Evolutionary conservation across 345 rosid genomes (phyloP), one percentile per base, ranked within the genome.

Genomic region (Eutrema yunnanense): DNA sequence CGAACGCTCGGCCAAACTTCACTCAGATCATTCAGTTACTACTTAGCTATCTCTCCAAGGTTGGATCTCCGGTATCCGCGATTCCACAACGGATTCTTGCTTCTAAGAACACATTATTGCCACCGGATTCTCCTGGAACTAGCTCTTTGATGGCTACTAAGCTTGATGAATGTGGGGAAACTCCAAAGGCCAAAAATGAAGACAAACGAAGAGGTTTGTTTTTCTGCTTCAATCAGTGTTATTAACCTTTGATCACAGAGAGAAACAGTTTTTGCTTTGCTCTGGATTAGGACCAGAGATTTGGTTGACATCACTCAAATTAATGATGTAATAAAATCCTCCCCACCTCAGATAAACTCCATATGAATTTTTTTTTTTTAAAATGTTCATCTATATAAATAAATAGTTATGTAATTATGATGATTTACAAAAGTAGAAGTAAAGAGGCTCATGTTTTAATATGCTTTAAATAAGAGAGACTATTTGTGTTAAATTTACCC

Each of bases 111-210:
- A 37, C 82, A 2, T 72, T 91, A 42, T 69, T 88, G 38, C 86
- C 93, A 13, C 98, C 96, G 0, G 96, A 91, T 76, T 94, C 98
- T 22, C 97, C 96, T 0, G 96, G 97, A 14, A 89, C 96, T 32
- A 89, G 98, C 79, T 88, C 97, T 12, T 79, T 94, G 85, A 91
- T 94, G 96, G 86, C 88, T 73, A 82, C 88, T 69, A 82, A 71
- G 37, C 77, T 80, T 30, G 90, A 86, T 69, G 89, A 74, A 63
- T 77, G 82, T 3, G 92, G 84, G 22, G 95, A 84, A 74, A 88
- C 91, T 42, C 92, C 92, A n/a, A 86, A 84, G 76, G 81, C 82
- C 3, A 82, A 73, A 54, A 69, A 57, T 60, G 90, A 82, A 71
- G 84, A 84, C 67, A 86, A 80, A 72, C 59, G 81, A 6, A 85